Evolutionary conservation across 768 basidiomycete genomes (phyloP).

Genomic region (Lactifluus hygrophoroides): DNA sequence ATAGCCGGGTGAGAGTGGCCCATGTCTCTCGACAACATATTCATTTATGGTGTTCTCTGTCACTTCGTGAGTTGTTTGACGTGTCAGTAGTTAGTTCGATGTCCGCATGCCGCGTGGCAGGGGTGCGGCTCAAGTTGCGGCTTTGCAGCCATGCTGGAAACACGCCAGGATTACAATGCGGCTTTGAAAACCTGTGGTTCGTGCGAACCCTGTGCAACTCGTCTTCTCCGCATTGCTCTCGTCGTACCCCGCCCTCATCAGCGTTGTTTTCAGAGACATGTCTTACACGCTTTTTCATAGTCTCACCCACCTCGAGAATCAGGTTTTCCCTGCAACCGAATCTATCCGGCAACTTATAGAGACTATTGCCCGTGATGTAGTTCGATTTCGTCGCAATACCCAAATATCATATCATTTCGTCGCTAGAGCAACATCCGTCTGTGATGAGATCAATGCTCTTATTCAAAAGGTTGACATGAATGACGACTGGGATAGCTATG

Average conservation of each 20-base stretch:
- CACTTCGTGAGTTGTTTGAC: neutral
- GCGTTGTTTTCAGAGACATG: neutral
- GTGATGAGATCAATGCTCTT: conserved; percentile 12
- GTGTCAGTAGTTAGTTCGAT: neutral
- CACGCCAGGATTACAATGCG: conserved; percentile 6
- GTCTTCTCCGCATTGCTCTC: conserved; percentile 1
- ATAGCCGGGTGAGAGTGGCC: too few relatives aligned
- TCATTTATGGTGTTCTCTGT: neutral
- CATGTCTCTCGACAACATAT: neutral
- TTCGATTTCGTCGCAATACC: conserved; percentile 18
- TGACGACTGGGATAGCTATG: conserved; percentile 18
- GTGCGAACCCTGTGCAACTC: neutral
- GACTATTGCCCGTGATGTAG: conserved; percentile 14
- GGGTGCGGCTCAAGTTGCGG: too few relatives aligned
- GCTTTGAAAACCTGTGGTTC: neutral
- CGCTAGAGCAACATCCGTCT: conserved; percentile 7
- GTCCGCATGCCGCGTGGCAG: conserved; percentile 12
- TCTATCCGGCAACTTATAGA: conserved; percentile 14
- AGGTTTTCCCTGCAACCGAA: conserved; percentile 14
- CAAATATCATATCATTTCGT: conserved; percentile 17
- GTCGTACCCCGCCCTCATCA: neutral
- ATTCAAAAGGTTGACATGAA: conserved; percentile 12
- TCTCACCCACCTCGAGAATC: conserved; percentile 10
- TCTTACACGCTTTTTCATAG: conserved; percentile 15
- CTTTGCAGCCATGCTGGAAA: conserved; percentile 6